These are phyloP conservation scores for Halteria grandinella DNA, from an alignment of 73 alveolate species.

Conservation along the genomic window DNA sequence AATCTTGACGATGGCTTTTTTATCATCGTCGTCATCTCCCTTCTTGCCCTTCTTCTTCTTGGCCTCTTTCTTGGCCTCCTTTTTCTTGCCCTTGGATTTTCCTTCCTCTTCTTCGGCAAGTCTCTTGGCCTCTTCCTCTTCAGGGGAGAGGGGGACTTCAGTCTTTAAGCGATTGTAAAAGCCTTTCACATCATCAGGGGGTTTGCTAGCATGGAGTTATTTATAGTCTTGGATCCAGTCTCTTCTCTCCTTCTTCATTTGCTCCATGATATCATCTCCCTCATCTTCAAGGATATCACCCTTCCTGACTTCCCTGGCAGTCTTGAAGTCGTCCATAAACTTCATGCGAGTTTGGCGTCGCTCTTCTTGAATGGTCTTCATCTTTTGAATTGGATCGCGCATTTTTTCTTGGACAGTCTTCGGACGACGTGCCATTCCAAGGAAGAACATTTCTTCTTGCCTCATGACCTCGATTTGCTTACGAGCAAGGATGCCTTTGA, in stretches of 20 bases:
- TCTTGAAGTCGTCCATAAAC: conserved; percentile 67
- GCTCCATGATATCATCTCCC: conserved; percentile 89
- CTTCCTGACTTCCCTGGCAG: conserved; percentile 77
- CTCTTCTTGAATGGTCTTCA: conserved; percentile 60
- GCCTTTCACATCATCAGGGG: conserved; percentile 63
- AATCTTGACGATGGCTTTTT: conserved; percentile 59
- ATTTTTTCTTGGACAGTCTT: conserved; percentile 62
- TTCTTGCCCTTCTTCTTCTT: conserved; percentile 78
- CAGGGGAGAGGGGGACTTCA: conserved; percentile 72
- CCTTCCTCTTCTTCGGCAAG: conserved; percentile 82
- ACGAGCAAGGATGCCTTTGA: conserved; percentile 88
- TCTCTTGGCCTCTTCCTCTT: conserved; percentile 78
- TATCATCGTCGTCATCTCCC: conserved; percentile 66
- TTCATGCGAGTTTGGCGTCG: conserved; percentile 70
- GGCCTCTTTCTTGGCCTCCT: conserved; percentile 76
- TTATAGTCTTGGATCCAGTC: conserved; percentile 82
- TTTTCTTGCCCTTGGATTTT: conserved; percentile 83
- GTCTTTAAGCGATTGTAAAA: conserved; percentile 62
- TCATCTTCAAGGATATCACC: conserved; percentile 78
- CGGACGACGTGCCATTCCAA: conserved; percentile 82
- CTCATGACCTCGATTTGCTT: conserved; percentile 80
- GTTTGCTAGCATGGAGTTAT: conserved; percentile 67
- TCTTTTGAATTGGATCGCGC: conserved; percentile 61
- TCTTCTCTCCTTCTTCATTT: conserved; percentile 83
- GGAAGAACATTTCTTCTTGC: conserved; percentile 80